A percentile compares a stretch with the other conserved stretches of the same genome.
These are phyloP conservation scores for Opeltia flavorubescens DNA, from an alignment of 495 filamentous ascomycete genomes.

Conservation along the genomic window DNA sequence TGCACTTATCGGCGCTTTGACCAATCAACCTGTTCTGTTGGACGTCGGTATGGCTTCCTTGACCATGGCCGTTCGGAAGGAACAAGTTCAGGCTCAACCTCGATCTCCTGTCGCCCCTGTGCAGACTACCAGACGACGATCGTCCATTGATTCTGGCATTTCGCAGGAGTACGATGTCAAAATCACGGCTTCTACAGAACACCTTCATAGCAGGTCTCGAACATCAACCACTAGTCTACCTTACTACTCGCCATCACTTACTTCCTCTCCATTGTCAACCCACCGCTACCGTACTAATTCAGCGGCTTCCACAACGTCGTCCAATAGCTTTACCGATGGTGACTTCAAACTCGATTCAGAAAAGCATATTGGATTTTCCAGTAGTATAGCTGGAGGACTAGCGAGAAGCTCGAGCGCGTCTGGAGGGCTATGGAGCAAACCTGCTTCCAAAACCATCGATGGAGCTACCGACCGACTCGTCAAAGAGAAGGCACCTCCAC, in stretches of 20 bases:
- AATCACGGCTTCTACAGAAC: slow-evolving; percentile 65
- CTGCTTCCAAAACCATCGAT: slow-evolving; percentile 1
- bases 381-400: background rate
- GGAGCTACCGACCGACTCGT: background rate
- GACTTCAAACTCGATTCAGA: background rate
- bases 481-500: background rate
- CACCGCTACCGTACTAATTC: slow-evolving; percentile 7
- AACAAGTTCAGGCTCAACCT: slow-evolving; percentile 14
- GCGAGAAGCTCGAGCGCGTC: slow-evolving; percentile 4
- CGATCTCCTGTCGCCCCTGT: slow-evolving; percentile 14
- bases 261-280: slow-evolving; percentile 2
- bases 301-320: background rate
- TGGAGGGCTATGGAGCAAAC: slow-evolving; percentile 16
- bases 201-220: slow-evolving; percentile 45
- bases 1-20: slow-evolving; percentile 81
- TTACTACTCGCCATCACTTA: background rate
- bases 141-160: slow-evolving; percentile 25
- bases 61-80: slow-evolving; percentile 69
- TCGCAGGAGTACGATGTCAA: slow-evolving; percentile 61
- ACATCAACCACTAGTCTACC: background rate
- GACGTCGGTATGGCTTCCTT: slow-evolving; percentile 84
- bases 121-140: slow-evolving; percentile 10
- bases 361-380: background rate
- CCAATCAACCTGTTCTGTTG: slow-evolving; percentile 72
- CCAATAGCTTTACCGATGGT: background rate